Base-by-base conservation (phyloP, 1,139 yeast species). In the Suzukiozyma palmioleophila region DNA sequence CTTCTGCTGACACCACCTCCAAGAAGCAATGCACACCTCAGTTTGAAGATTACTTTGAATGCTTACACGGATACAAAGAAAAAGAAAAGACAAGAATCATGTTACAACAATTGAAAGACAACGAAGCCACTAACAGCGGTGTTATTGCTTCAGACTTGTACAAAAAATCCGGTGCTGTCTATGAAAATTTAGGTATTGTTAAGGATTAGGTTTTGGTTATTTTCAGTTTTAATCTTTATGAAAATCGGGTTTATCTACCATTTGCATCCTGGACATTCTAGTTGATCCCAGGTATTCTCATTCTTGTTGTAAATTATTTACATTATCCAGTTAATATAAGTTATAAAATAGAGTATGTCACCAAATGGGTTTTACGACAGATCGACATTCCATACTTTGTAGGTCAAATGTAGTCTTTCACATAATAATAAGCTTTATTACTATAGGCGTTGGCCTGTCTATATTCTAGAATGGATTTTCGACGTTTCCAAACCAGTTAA, bases 1-100 rank as follows among this genome's bases (percentile, higher is more conserved):
- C 76, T 2, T 65, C 75, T 12, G 75, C 74, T 12, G 76, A 70
- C 39, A 71, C 75, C 35, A 54, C 58, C 31, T 42, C 65, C 43
- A 66, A 64, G 46, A 69, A 68, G 54, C 69, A 62, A 51, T 71
- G 77, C 52, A 60, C 64, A 27, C 76, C 76, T 25, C 60, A 59
- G 37, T 70, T 63, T 47, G 76, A 71, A 47, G 77, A 71, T 57
- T 71, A 70, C 60, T 66, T 60, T 45, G 77, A 71, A 51, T 71
- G 77, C 51, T 66, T 71, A 54, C 76, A 71, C 52, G 76, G 76
- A 18, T 60, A 52, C 50, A 71, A 71, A 54, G 77, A 71, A 53
- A 67, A 75, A 52, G 76, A 69, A 59, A 69, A 61, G 53, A 64
- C 67, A 36, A 64, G 75, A 59, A 56, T 68, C 42, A 62, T 70